A percentile compares a stretch with the other conserved stretches of the same genome.
Evolutionary conservation across 2,329 filamentous ascomycete species (phyloP).

Genomic region (Paecilomyces formosus): DNA sequence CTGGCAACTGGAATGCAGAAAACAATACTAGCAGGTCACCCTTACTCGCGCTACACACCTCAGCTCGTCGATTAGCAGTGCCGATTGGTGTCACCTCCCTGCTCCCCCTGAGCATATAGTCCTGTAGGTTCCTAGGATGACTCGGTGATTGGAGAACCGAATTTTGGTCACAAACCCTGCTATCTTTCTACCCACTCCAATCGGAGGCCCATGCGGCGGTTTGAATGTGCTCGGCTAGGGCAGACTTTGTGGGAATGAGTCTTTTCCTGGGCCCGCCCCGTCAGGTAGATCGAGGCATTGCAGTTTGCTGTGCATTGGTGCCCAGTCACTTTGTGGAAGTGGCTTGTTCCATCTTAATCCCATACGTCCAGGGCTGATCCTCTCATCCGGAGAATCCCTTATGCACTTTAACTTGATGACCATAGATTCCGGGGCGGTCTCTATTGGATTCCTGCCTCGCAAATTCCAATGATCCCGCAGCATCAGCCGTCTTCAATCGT

Average conservation of each 20-base stretch:
- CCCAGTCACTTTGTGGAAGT: background rate
- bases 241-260: background rate
- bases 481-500: background rate
- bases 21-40: background rate
- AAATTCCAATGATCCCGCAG: background rate
- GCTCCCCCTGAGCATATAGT: background rate
- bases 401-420: background rate
- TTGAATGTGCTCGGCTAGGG: background rate
- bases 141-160: background rate
- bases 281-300: background rate
- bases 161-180: background rate
- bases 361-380: background rate
- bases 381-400: background rate
- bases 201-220: background rate
- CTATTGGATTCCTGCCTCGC: background rate
- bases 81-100: background rate
- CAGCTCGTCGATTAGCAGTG: background rate
- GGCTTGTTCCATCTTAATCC: background rate
- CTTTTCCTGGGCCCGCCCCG: background rate
- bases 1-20: background rate
- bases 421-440: background rate
- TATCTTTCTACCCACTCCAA: background rate
- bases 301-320: background rate
- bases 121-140: background rate
- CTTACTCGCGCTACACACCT: background rate